phyloP scores from a whole-genome alignment of 2,329 filamentous ascomycete species.

The Sporothrix pallida region DNA sequence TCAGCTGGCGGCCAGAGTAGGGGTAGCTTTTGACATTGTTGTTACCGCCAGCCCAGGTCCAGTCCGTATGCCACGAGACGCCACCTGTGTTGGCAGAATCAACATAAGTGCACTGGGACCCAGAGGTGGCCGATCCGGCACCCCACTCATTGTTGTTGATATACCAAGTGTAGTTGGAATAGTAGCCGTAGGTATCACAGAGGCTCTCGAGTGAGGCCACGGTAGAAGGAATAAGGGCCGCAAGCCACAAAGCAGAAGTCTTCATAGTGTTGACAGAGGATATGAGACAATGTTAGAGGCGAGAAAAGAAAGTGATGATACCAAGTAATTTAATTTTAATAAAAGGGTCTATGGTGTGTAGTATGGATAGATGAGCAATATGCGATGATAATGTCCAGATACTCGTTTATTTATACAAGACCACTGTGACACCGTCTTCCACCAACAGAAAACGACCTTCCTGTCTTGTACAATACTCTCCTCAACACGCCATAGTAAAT shows the following conservation, averaged over 20 bases:
- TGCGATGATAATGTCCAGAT: no score
- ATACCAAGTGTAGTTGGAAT: slow-evolving; percentile 18
- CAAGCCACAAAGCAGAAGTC: not conserved
- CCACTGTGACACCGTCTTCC: no score
- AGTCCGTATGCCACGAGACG: slow-evolving; percentile 13
- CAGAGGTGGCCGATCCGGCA: not conserved
- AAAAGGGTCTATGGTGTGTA: no score
- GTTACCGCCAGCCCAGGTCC: slow-evolving; percentile 9
- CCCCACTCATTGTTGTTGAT: slow-evolving; percentile 18
- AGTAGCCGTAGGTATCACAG: slow-evolving; percentile 7
- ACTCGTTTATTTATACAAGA: no score
- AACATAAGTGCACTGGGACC: slow-evolving; percentile 13
- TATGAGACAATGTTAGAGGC: not conserved
- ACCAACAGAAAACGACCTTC: no score
- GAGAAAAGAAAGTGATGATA: no score
- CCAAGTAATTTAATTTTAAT: no score
- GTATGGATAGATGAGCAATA: no score
- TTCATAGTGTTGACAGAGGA: not conserved
- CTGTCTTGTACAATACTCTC: no score
- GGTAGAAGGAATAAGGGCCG: not conserved
- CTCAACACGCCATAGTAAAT: no score
- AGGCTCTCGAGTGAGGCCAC: not conserved
- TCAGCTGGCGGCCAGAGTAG: slow-evolving; percentile 12
- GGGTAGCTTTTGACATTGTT: slow-evolving; percentile 11
- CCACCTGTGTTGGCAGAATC: not conserved